Conservation (phyloP, 2,329 filamentous ascomycete species). For the Trichoderma sp. region DNA sequence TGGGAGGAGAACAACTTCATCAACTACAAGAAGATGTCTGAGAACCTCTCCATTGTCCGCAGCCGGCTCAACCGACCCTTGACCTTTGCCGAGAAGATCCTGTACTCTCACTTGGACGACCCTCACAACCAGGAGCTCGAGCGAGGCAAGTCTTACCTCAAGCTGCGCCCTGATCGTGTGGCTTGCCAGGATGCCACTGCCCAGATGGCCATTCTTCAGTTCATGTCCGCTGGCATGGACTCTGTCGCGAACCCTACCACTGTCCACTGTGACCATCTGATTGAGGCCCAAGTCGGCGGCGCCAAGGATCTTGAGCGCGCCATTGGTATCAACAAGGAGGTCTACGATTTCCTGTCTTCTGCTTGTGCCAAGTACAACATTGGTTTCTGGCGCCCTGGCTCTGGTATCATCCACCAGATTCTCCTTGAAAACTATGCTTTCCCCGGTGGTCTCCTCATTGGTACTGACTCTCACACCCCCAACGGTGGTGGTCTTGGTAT, state of each 20-base stretch:
- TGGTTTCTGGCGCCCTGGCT: constrained; percentile 98
- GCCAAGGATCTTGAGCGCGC: constrained; percentile 91
- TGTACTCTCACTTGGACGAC: constrained; percentile 98
- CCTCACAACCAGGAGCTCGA: constrained; percentile 94
- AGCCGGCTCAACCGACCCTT: constrained; percentile 86
- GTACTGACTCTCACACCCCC: constrained; percentile 96
- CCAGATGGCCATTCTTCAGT: constrained; percentile 99
- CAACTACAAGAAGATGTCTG: constrained; percentile 99
- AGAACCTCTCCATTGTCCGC: constrained; percentile 92
- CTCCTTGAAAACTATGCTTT: constrained; percentile 98
- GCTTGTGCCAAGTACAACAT: constrained; percentile 99
- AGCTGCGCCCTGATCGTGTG: constrained; percentile 93
- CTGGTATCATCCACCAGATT: constrained; percentile 99
- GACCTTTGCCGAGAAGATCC: constrained; percentile 95
- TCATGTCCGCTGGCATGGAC: constrained; percentile 98
- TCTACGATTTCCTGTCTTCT: constrained; percentile 93
- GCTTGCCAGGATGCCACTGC: constrained; percentile 99
- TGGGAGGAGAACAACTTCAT: constrained; percentile 96
- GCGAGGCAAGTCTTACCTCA: constrained; percentile 93
- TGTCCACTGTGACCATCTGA: constrained; percentile 98
- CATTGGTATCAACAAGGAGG: constrained; percentile 95
- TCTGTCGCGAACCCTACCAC: constrained; percentile 91
- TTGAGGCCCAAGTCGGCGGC: constrained; percentile 93
- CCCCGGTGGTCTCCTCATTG: constrained; percentile 95
- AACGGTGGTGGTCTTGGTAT: constrained; percentile 96